Conservation (phyloP, 192 early-diverging fungal genomes). For the Umbelopsis sp. region DNA sequence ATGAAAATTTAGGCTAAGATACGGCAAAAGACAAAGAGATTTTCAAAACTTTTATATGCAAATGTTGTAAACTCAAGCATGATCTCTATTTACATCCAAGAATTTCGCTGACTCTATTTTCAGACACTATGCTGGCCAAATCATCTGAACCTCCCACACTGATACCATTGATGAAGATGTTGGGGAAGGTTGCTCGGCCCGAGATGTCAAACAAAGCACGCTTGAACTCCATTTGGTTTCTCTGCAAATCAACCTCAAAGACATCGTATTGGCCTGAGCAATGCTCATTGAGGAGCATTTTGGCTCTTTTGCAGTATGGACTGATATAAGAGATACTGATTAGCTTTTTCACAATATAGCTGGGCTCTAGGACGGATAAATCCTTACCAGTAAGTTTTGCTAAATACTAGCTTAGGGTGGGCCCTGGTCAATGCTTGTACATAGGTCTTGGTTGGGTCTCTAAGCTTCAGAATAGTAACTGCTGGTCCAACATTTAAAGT, state of each 20-base stretch:
- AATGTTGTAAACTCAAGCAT: no score
- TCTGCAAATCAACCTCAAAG: slow-evolving; percentile 31
- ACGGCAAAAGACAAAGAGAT: background rate
- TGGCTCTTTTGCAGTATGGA: slow-evolving; percentile 37
- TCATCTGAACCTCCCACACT: slow-evolving; percentile 33
- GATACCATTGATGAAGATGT: slow-evolving; percentile 27
- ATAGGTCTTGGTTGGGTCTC: slow-evolving; percentile 18
- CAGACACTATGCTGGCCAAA: slow-evolving; percentile 20
- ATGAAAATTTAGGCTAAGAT: background rate
- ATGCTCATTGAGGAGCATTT: slow-evolving; percentile 25
- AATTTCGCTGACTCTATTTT: background rate
- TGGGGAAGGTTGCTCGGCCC: slow-evolving; percentile 29
- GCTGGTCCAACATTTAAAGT: slow-evolving; percentile 31
- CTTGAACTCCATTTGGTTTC: slow-evolving; percentile 22
- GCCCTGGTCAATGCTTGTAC: slow-evolving; percentile 17
- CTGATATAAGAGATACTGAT: slow-evolving; percentile 9
- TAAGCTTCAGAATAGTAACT: slow-evolving; percentile 35
- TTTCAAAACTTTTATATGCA: background rate
- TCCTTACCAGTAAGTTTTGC: slow-evolving; percentile 43
- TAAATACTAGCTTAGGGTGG: slow-evolving; percentile 30
- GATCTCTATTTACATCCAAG: slow-evolving; percentile 3
- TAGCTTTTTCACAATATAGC: background rate
- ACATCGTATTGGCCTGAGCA: slow-evolving; percentile 21
- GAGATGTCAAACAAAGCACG: slow-evolving; percentile 26
- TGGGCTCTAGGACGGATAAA: background rate